A percentile compares a stretch with the other conserved stretches of the same genome.
Evolutionary conservation across 176 grass and related monocot species (phyloP).

Genomic region (Lolium rigidum): DNA sequence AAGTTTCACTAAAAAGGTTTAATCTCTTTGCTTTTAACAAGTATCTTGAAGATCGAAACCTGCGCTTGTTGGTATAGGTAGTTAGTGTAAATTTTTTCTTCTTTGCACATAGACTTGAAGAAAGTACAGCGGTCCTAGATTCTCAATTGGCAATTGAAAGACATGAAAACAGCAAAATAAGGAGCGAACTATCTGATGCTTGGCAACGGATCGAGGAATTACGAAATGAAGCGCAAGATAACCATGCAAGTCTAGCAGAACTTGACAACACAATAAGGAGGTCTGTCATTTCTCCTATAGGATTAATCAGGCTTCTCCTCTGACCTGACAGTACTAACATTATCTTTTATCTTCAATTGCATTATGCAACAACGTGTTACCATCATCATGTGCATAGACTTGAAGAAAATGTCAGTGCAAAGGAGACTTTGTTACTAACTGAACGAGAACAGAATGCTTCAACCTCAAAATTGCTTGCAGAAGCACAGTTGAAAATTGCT

Average conservation of each 20-base stretch:
- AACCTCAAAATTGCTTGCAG: conserved; percentile 51
- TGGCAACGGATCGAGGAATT: conserved; percentile 58
- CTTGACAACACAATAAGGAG: conserved; percentile 57
- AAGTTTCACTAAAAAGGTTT: conserved; percentile 67
- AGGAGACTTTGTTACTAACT: conserved; percentile 60
- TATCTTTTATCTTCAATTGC: conserved; percentile 47
- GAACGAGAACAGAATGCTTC: conserved; percentile 64
- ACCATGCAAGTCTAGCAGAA: conserved; percentile 50
- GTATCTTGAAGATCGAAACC: conserved; percentile 34
- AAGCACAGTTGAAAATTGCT: conserved; percentile 55
- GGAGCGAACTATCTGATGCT: conserved; percentile 58
- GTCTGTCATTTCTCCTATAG: conserved; percentile 53
- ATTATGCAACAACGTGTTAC: conserved; percentile 22
- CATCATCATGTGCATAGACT: conserved; percentile 40
- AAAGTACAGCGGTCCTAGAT: conserved; percentile 52
- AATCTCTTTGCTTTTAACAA: conserved; percentile 23
- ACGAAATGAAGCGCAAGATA: conserved; percentile 54
- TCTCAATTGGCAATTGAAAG: conserved; percentile 66
- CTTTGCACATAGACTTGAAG: conserved; percentile 61
- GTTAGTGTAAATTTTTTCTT: conserved; percentile 46
- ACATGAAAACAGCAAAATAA: conserved; percentile 55
- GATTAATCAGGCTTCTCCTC: conserved; percentile 37
- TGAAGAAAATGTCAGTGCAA: conserved; percentile 55
- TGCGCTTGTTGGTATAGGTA: conserved; percentile 22
- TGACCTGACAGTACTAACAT: conserved; percentile 44